Evolutionary conservation across 257 asterid species (phyloP), one percentile per base, ranked within the genome.

Genomic region (Solanum sejunctum): DNA sequence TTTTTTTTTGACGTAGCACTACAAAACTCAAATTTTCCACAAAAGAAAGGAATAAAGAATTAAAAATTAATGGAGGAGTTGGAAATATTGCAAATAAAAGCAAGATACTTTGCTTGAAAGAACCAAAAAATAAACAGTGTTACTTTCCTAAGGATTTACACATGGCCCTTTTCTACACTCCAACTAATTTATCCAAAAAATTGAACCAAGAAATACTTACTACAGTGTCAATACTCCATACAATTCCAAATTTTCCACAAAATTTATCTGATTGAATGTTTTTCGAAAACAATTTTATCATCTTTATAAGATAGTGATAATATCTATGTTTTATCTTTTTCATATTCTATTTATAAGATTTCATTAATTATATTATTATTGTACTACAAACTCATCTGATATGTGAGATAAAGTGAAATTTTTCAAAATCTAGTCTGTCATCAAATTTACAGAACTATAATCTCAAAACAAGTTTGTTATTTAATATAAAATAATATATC

Each of bases 71-170:
- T 47, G 45, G 43, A 47, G 57, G 60, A 23, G 15, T 47, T 75
- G 43, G 82, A 77, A 77, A 51, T 77, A 51, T 77, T 77, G n/a
- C 23, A 49, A 69, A 69, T 9, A 18, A 70, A 85, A 81, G 85
- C 57, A 26, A 80, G 28, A 88, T 89, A 69, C 93, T 89, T 92
- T 88, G 93, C 97, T 94, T 94, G 88, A 83, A 88, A 90, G 91
- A 86, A 84, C 66, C 56, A 88, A 87, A 56, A 77, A 63, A 26
- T 45, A 86, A 87, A 80, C 60, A 84, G 56, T 83, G 58, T 89
- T 84, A 86, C 89, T 84, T 86, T 84, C 70, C 64, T 83, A 39
- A 69, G 84, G 77, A 83, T 79, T n/a, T 87, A 66, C 81, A 43
- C 81, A 41, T 56, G 55, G 1, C 83, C 45, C 18, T n/a, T 17